Conservation (phyloP, 2,329 filamentous ascomycete species). For the Sporothrix pallida region DNA sequence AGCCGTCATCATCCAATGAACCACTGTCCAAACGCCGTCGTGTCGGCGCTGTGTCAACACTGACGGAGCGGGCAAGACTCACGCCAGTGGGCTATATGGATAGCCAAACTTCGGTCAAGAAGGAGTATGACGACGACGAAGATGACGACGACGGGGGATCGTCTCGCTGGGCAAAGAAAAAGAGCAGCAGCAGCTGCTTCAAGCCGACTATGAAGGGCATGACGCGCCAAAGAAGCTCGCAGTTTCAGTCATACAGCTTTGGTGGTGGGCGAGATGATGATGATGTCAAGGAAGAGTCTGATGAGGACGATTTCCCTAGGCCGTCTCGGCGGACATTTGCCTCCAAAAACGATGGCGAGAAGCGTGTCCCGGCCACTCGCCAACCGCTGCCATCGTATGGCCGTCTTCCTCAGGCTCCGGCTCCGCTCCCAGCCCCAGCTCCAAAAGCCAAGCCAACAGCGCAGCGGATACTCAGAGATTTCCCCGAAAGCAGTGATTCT, state of each 20-base stretch:
- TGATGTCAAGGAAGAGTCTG: neutral
- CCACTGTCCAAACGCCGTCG: constrained; percentile 31
- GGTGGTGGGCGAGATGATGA: neutral
- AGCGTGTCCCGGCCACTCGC: constrained; percentile 18
- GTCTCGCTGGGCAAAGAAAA: constrained; percentile 30
- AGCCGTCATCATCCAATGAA: constrained; percentile 1
- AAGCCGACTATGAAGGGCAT: constrained; percentile 36
- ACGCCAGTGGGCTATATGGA: constrained; percentile 6
- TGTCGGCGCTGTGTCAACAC: neutral
- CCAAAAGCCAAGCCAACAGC: neutral
- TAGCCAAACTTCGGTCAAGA: constrained; percentile 1
- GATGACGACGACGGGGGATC: constrained; percentile 34
- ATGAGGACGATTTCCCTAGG: neutral
- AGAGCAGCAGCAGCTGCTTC: constrained; percentile 14
- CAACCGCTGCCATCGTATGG: constrained; percentile 26
- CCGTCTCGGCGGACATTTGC: constrained; percentile 11
- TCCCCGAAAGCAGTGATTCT: constrained; percentile 14
- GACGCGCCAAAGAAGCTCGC: constrained; percentile 37
- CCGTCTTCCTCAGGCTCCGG: neutral
- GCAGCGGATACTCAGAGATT: constrained; percentile 13
- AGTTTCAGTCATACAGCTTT: constrained; percentile 38
- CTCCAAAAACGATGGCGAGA: neutral
- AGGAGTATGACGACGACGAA: constrained; percentile 34
- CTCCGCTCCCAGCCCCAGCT: neutral
- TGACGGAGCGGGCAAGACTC: constrained; percentile 30